Evolutionary conservation across 2,329 filamentous ascomycete species (phyloP), one percentile per base, ranked within the genome.

Genomic region (Ascochyta koolunga): DNA sequence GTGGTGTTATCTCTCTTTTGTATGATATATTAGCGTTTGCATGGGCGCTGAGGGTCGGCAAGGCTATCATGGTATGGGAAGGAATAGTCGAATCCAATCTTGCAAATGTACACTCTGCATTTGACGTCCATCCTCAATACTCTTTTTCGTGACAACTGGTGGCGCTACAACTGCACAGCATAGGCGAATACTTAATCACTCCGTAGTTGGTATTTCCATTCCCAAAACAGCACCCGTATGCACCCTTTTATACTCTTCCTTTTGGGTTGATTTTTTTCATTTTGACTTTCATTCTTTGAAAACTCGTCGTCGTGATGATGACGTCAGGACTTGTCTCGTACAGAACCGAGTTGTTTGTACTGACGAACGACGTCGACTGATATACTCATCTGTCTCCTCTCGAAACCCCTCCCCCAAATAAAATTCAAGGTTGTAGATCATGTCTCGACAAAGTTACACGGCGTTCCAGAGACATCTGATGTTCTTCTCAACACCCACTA

Each of bases 401-500:
- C 8, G 15, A 25, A 39, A 21, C 11, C 16, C 9, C 9, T 5
- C 16, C 9, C 9, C 19, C 31, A 29, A 21, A 22, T n/a, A 19
- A 4, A 24, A 10, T 10, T 15, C 24, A 24, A 5, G 27, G 18
- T 18, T 16, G 10, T 16, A 33, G 25, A 25, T 19, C 25, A 61
- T 61, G 64, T 60, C 62, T 39, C 49, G 45, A 47, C 53, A 27
- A 32, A 55, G 43, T 7, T 63, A 62, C 39, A 60, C 62, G 4
- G 55, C 64, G 11, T 67, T 67, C 33, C 63, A 67, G 36, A 45
- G 45, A 24, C 64, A 67, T 33, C 54, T 67, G 9, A 29, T 58
- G 18, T 67, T 66, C 57, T 66, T 67, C 42, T 63, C 62, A 5
- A 67, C 61, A 1, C 59, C 60, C 5, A 65, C 61, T 11, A 48